Evolutionary conservation across 2,329 filamentous ascomycete species (phyloP).

Genomic region (Aspergillus sp.): DNA sequence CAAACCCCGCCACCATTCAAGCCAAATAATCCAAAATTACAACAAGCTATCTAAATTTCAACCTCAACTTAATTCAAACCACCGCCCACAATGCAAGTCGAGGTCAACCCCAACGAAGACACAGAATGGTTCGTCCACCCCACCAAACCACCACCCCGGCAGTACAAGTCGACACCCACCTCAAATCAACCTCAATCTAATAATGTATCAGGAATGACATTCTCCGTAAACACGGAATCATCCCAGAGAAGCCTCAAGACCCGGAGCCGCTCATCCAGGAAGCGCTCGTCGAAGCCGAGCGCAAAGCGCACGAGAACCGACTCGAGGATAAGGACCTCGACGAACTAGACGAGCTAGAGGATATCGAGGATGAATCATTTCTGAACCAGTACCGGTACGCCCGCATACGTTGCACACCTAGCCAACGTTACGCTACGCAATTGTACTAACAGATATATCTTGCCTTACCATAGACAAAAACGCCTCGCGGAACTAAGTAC

Average conservation of each 20-base stretch:
- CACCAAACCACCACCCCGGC: neutral
- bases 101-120: slow-evolving; percentile 92
- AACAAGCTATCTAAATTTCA: neutral
- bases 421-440: slow-evolving; percentile 60
- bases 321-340: slow-evolving; percentile 93
- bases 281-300: slow-evolving; percentile 78
- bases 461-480: slow-evolving; percentile 58
- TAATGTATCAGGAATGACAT: slow-evolving; percentile 83
- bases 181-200: slow-evolving; percentile 1
- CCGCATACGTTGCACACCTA: slow-evolving; percentile 67
- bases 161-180: neutral
- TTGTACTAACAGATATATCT: neutral
- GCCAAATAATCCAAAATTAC: neutral
- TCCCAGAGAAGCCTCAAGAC: slow-evolving; percentile 95
- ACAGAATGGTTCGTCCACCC: slow-evolving; percentile 76
- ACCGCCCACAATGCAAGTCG: slow-evolving; percentile 61
- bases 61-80: neutral
- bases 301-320: slow-evolving; percentile 85
- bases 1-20: neutral
- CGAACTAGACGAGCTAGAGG: slow-evolving; percentile 89
- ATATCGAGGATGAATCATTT: slow-evolving; percentile 92
- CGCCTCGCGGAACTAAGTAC: slow-evolving; percentile 78
- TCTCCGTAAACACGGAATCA: slow-evolving; percentile 90
- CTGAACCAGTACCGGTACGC: slow-evolving; percentile 73
- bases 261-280: slow-evolving; percentile 96